These are phyloP conservation scores for Pholiota conissans DNA, from an alignment of 768 basidiomycete species.

Conservation along the genomic window DNA sequence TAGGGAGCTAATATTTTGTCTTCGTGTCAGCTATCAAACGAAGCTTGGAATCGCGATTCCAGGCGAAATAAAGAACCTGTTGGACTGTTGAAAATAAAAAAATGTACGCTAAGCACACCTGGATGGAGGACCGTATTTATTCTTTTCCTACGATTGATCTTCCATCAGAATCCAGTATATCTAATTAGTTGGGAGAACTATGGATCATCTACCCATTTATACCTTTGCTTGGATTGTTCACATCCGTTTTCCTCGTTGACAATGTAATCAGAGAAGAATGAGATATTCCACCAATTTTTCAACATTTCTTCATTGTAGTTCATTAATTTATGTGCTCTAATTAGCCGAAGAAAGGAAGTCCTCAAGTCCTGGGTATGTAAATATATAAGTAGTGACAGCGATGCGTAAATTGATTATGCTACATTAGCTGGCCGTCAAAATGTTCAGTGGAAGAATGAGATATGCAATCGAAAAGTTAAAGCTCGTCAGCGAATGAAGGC, in stretches of 20 bases:
- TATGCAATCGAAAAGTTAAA: no score
- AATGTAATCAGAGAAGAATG: neutral
- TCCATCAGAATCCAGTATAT: neutral
- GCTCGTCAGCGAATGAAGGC: constrained; percentile 15
- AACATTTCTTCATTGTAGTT: neutral
- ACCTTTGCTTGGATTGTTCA: neutral
- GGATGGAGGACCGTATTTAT: neutral
- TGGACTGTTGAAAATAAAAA: neutral
- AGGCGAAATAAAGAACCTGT: neutral
- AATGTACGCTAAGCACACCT: neutral
- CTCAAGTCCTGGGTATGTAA: constrained; percentile 2
- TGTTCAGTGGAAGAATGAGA: neutral
- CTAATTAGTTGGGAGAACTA: neutral
- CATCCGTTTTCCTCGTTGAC: neutral
- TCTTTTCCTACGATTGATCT: neutral
- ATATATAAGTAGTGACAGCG: neutral
- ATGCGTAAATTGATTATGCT: neutral
- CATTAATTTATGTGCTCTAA: neutral
- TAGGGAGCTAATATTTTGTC: constrained; percentile 3
- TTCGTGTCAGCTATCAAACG: constrained; percentile 52
- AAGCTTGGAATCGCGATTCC: constrained; percentile 43
- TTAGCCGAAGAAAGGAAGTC: neutral
- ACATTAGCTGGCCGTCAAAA: neutral
- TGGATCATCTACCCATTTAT: neutral
- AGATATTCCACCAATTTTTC: neutral